Percentiles rank a stretch among this genome's conserved stretches.
Evolutionary conservation across 2,329 filamentous ascomycete species (phyloP).

Genomic region (Sporothrix variecibatus): DNA sequence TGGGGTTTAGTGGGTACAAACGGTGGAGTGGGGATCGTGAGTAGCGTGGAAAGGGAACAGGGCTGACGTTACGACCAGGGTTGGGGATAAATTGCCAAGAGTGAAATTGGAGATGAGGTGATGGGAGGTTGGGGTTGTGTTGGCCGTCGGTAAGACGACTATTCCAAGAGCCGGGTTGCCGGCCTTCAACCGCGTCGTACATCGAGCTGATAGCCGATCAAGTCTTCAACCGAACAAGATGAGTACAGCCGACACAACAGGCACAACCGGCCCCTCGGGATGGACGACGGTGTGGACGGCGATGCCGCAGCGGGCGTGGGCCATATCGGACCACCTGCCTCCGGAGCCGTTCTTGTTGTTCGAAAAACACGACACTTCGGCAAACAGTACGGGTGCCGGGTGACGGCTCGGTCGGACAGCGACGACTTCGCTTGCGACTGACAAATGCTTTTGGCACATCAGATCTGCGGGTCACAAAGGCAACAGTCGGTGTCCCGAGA

Average conservation of each 20-base stretch:
- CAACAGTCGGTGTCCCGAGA: neutral
- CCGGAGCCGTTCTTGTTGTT: neutral
- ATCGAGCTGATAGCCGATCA: no score
- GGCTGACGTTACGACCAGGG: neutral
- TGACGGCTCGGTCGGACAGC: neutral
- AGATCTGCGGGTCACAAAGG: neutral
- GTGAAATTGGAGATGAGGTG: neutral
- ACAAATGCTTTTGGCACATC: neutral
- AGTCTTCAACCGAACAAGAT: neutral
- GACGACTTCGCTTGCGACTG: neutral
- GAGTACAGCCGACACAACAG: neutral
- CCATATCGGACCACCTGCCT: neutral
- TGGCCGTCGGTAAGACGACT: neutral
- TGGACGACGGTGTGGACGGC: slow-evolving; percentile 1
- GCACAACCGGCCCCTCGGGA: neutral
- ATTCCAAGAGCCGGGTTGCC: neutral
- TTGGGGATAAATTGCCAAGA: slow-evolving; percentile 7
- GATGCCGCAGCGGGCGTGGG: neutral
- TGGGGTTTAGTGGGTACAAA: neutral
- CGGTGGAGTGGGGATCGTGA: neutral
- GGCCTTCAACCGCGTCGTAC: neutral
- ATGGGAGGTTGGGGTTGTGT: neutral
- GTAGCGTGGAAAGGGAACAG: neutral
- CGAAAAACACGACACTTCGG: neutral
- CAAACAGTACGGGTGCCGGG: neutral